phyloP scores from a whole-genome alignment of 345 rosid species.

The Sisymbrium altissimum region DNA sequence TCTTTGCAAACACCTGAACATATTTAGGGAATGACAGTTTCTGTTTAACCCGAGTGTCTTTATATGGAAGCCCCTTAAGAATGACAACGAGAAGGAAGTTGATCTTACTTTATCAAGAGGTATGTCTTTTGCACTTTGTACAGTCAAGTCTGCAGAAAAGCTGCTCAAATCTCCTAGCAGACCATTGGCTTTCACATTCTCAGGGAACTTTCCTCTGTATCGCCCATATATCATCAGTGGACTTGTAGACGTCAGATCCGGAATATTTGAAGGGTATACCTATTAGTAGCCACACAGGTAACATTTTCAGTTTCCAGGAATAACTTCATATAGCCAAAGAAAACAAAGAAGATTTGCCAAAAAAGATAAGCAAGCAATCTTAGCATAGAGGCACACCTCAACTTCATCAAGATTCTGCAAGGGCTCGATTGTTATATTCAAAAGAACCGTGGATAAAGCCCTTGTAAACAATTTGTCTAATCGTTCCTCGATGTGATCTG shows the following conservation, averaged over 20 bases:
- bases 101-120: conserved; percentile 58
- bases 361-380: conserved; percentile 6
- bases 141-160: conserved; percentile 50
- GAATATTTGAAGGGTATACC: conserved; percentile 56
- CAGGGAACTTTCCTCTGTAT: conserved; percentile 63
- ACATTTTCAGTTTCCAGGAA: conserved; percentile 3
- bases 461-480: conserved; percentile 49
- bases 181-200: conserved; percentile 49
- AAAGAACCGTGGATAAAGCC: conserved; percentile 59
- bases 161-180: conserved; percentile 53
- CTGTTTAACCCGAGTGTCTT: neutral
- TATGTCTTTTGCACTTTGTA: conserved; percentile 48
- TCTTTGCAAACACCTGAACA: conserved; percentile 62
- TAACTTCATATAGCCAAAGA: neutral
- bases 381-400: conserved; percentile 56
- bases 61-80: neutral
- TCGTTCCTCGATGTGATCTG: conserved; percentile 62
- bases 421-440: conserved; percentile 52
- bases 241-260: conserved; percentile 62
- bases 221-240: conserved; percentile 64
- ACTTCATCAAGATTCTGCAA: conserved; percentile 59
- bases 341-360: neutral
- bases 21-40: neutral
- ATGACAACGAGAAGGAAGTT: conserved; percentile 1
- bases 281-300: conserved; percentile 33